Percentiles rank a stretch among this genome's conserved stretches.
Evolutionary conservation across 2,329 filamentous ascomycete species (phyloP).

Genomic region (Podosphaera leucotricha): DNA sequence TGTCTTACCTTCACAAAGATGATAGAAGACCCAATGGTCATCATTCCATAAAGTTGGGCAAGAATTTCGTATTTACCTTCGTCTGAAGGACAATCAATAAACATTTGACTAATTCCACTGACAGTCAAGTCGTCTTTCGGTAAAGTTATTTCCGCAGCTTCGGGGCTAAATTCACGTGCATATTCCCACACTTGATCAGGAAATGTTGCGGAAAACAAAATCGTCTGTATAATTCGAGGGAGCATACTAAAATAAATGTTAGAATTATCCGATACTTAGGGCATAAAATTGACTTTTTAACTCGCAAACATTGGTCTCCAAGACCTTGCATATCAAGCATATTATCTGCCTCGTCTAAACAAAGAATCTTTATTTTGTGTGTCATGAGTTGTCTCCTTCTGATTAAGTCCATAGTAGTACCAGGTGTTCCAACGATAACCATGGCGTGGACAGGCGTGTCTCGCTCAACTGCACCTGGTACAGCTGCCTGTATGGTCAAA

Average conservation of each 20-base stretch:
- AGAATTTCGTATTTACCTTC: slow-evolving; percentile 70
- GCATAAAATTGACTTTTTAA: slow-evolving; percentile 44
- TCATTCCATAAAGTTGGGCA: slow-evolving; percentile 80
- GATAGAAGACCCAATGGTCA: slow-evolving; percentile 92
- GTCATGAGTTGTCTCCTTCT: slow-evolving; percentile 51
- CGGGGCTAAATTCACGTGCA: slow-evolving; percentile 62
- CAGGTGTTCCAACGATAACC: slow-evolving; percentile 79
- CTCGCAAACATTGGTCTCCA: slow-evolving; percentile 80
- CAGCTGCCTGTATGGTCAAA: slow-evolving; percentile 55
- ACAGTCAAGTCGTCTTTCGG: slow-evolving; percentile 84
- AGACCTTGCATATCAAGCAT: slow-evolving; percentile 94
- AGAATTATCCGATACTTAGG: slow-evolving; percentile 1
- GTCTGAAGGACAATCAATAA: slow-evolving; percentile 72
- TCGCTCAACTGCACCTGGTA: slow-evolving; percentile 53
- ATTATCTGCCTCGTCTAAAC: slow-evolving; percentile 93
- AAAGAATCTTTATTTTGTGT: slow-evolving; percentile 52
- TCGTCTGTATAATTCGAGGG: slow-evolving; percentile 54
- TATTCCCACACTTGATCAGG: slow-evolving; percentile 69
- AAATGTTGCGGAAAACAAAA: slow-evolving; percentile 95
- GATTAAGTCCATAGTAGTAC: slow-evolving; percentile 75
- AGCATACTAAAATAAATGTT: slow-evolving; percentile 31
- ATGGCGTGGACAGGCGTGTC: slow-evolving; percentile 47
- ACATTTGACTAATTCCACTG: slow-evolving; percentile 93
- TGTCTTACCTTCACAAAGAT: slow-evolving; percentile 72
- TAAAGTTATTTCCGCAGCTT: slow-evolving; percentile 67